Evolutionary conservation across 2,329 filamentous ascomycete species (phyloP), one percentile per base, ranked within the genome.

Genomic region (Fusarium multiceps): DNA sequence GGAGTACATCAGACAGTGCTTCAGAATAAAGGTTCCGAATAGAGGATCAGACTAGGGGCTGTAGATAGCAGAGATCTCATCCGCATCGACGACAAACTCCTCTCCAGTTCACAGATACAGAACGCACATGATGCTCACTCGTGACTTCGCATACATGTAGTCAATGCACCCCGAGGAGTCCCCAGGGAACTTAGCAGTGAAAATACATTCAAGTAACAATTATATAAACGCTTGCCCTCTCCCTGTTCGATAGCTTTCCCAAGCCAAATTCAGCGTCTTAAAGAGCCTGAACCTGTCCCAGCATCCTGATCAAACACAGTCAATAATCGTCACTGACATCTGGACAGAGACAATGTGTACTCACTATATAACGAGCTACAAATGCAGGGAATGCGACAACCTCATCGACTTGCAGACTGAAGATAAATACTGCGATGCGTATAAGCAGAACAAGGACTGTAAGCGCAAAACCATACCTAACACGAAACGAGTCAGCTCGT

Each of bases 51-150:
- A 37, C 12, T 37, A 37, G 16, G 34, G 34, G 34, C 10, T 12
- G 3, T 2, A 0, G 1, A 18, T 37, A 12, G 4, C 34, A 37
- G 2, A 37, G 10, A n/a, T 37, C 2, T 12, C 34, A 12, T 12
- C 34, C 18, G 6, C 34, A 37, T 12, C 10, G 3, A 37, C 10
- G 6, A 37, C 4, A 11, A 4, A 37, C 10, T 37, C 18, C 3
- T 12, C 34, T 37, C 34, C 18, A 6, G 34, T 37, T 37, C 18
- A 37, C 2, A n/a, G 18, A 12, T 18, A 37, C 34, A 37, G 10
- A 12, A 37, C 10, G 4, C 10, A 37, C 34, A 37, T 12, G 34
- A 12, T 37, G 10, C 18, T 6, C 5, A n/a, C 5, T n/a, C 18
- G 10, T 37, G 34, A n/a, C 10, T 12, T 11, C 18, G 18, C 34